Conservation (phyloP, 116 monocot species). For the Phalaenopsis hybrid region DNA sequence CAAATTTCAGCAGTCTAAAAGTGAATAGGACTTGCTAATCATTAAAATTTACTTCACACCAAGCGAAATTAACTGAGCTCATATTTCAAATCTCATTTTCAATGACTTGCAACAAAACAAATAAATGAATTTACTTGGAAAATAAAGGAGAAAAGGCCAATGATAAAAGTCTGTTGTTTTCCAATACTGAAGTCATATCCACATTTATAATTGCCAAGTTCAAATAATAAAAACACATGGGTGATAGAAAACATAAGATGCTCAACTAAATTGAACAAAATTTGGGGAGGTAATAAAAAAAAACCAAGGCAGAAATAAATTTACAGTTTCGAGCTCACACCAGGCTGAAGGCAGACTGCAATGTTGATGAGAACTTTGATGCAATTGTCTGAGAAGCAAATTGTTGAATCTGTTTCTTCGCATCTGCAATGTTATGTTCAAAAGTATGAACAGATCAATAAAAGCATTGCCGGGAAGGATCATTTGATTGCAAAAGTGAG, state of each 20-base stretch:
- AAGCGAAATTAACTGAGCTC: no score
- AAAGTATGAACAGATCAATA: not conserved
- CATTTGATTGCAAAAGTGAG: not conserved
- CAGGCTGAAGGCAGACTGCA: slow-evolving; percentile 18
- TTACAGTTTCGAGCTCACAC: slow-evolving; percentile 5
- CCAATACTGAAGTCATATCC: not conserved
- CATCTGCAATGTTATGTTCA: slow-evolving; percentile 10
- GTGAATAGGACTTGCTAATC: no score
- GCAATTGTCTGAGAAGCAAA: slow-evolving; percentile 25
- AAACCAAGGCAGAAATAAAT: not conserved
- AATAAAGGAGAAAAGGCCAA: no score
- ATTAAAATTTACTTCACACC: no score
- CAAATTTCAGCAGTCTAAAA: no score
- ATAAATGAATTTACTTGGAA: no score
- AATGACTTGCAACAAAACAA: no score
- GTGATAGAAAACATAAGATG: not conserved
- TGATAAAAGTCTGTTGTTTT: not conserved
- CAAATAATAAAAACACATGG: not conserved
- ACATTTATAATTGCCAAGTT: not conserved
- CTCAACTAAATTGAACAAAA: not conserved
- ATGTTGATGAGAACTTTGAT: slow-evolving; percentile 18
- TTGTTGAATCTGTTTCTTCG: slow-evolving; percentile 26
- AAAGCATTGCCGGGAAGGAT: not conserved
- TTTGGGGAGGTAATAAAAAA: not conserved
- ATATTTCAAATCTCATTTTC: no score